Base-by-base conservation (phyloP, 495 filamentous ascomycete species). In the Neurospora tetraspora region DNA sequence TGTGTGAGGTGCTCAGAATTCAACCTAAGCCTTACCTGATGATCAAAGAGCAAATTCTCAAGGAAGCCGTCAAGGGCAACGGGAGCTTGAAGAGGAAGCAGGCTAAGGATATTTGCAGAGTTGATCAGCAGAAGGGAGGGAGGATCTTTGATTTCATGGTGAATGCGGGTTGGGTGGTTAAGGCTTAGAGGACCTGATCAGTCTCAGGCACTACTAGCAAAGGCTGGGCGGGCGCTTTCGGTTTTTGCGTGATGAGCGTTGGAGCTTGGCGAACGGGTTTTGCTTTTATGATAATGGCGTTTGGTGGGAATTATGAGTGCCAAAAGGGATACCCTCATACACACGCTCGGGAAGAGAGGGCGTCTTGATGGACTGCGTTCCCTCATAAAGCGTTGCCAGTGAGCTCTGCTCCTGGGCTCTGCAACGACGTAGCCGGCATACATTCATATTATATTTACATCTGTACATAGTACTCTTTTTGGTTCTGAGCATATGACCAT, bases 121-220 rank as follows among this genome's bases (percentile, higher is more conserved):
- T 88, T 6, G 86, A 88, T 23, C 79, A 81, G 8, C 81, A 84
- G 71, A 88, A 88, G 76, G 86, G 85, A 1, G 84, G 85, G 53
- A 88, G 91, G 74, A 89, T 98, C 61, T 97, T 93, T 79, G 96
- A 98, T 77, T 99, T 98, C 80, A 94, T 97, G 83, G 92, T 96
- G 39, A 91, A 94, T 77, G 90, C 89, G 59, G 96, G 96, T 10
- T 98, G 96, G 96, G 92, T 98, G 71, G 90, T 87, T 39, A 96
- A 94, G 83, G 85, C 85, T 8, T 65, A 65, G 53, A 34, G 14
- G 23, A 18, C 3, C 47, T 5, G 47, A 59, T 27, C 47, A 31
- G 20, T 20, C 43, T 42, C 40, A 14, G 14, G 18, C n/a, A 23
- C 11, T 31, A 27, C 40, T 43, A 23, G 53, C 23, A 65, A 65